These are phyloP conservation scores for Wickerhamiella brachini DNA, from an alignment of 805 yeast genomes.

Conservation along the genomic window DNA sequence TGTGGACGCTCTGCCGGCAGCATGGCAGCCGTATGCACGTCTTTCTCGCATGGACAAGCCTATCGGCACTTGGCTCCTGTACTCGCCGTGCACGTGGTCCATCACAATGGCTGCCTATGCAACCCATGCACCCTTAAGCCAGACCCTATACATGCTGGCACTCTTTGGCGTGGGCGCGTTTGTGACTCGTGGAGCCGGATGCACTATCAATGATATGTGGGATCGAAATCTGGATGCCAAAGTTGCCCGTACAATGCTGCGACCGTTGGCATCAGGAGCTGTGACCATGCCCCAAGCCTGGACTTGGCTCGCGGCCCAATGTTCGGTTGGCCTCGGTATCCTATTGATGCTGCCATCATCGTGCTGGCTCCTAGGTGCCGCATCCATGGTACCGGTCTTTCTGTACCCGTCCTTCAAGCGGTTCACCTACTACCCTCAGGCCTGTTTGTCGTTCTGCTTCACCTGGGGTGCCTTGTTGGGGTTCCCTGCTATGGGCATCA, in stretches of 20 bases:
- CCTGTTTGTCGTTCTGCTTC: conserved; percentile 64
- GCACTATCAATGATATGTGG: conserved; percentile 82
- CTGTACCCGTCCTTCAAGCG: conserved; percentile 89
- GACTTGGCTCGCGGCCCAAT: conserved; percentile 57
- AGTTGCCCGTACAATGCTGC: conserved; percentile 74
- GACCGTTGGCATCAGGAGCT: conserved; percentile 89
- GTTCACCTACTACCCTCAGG: conserved; percentile 92
- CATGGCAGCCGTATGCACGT: conserved; percentile 81
- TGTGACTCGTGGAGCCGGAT: conserved; percentile 95
- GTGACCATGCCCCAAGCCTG: conserved; percentile 59
- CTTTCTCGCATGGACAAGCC: conserved; percentile 88
- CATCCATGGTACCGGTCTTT: conserved; percentile 64
- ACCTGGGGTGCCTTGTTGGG: conserved; percentile 93
- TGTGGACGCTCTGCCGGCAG: conserved; percentile 41
- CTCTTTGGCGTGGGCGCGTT: conserved; percentile 75
- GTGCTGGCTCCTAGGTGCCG: conserved; percentile 72
- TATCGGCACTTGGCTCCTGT: conserved; percentile 79
- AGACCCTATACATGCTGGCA: conserved; percentile 46
- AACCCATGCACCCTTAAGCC: conserved; percentile 47
- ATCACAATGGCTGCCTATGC: conserved; percentile 77
- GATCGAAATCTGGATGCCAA: conserved; percentile 73
- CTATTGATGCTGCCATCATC: conserved; percentile 60
- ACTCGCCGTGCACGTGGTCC: conserved; percentile 85
- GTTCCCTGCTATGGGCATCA: conserved; percentile 88
- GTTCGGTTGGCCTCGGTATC: conserved; percentile 59